Evolutionary conservation across 495 filamentous ascomycete species (phyloP), one percentile per base, ranked within the genome.

Genomic region (Hypoxylon fuscum): DNA sequence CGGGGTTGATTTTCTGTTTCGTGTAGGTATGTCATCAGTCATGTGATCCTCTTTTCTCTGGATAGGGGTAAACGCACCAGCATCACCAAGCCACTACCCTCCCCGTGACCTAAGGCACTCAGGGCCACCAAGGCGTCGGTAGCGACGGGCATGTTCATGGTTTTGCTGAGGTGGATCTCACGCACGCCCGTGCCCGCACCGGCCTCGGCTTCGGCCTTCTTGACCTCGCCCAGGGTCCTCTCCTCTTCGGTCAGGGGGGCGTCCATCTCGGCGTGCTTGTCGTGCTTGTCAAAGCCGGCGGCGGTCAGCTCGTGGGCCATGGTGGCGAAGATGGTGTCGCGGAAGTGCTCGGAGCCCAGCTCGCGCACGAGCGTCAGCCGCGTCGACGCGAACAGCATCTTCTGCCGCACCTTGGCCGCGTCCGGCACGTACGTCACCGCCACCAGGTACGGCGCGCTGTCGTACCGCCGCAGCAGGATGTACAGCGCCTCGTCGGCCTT

Each of bases 351-450:
- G 17, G 85, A 87, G 42, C 95, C 95, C 12, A 98, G 81, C 76
- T 97, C 94, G 37, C 94, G 83, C 35, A 88, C 80, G 9, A 98
- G 81, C 0, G 92, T 93, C 50, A 93, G 80, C 34, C 93, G 85
- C 14, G 95, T 96, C 35, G 90, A 86, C 29, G 95, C 94, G 75
- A 97, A 96, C 46, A 98, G 85, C 82, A 93, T 98, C 83, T 98
- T 98, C 64, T 94, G 89, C 35, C 95, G 88, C 34, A 98, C 95
- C 14, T 90, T 90, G 4, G 95, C 94, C 50, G 88, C 76, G 70
- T 92, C 91, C 2, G 95, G 95, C 40, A 98, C 90, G 72, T 96
- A 97, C 25, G 95, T 93, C 40, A 97, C 77, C 41, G 90, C 90
- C 48, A 92, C 75, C 59, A 95, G 87, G 52, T 80, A 79, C 2